phyloP scores from a whole-genome alignment of 371 early-diverging fungal species.

The Encephalitozoon intestinalis region DNA sequence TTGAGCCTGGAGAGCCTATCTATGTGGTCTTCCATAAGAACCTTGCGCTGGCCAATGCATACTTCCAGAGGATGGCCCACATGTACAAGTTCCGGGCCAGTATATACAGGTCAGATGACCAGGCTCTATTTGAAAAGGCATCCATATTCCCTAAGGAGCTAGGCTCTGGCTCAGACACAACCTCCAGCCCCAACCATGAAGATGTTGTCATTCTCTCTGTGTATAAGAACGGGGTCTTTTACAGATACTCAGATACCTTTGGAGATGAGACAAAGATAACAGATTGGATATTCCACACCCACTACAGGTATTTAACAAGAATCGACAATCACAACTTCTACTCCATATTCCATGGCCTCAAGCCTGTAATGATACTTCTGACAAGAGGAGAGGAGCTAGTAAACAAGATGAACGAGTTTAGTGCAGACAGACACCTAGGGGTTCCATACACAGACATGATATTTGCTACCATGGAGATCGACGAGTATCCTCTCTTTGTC shows the following conservation, averaged over 20 bases:
- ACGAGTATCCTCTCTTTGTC: conserved; percentile 58
- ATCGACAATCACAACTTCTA: conserved; percentile 61
- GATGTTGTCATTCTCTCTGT: conserved; percentile 55
- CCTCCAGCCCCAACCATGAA: background rate
- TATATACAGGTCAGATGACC: conserved; percentile 59
- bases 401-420: conserved; percentile 53
- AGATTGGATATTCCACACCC: conserved; percentile 62
- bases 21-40: conserved; percentile 61
- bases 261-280: conserved; percentile 51
- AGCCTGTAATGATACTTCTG: conserved; percentile 59
- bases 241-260: conserved; percentile 48
- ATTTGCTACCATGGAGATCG: conserved; percentile 56
- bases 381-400: conserved; percentile 51
- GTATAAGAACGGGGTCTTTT: conserved; percentile 60
- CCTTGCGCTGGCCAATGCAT: conserved; percentile 51
- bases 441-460: conserved; percentile 56
- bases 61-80: conserved; percentile 59
- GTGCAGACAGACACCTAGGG: conserved; percentile 54
- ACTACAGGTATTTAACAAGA: conserved; percentile 61
- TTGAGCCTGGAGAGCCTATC: conserved; percentile 53
- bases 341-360: conserved; percentile 61
- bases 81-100: conserved; percentile 60
- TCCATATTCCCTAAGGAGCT: conserved; percentile 41
- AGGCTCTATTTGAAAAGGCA: conserved; percentile 46
- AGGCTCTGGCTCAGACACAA: background rate